Base-by-base conservation (phyloP, 2,329 filamentous ascomycete genomes). In the Lachnellula cervina region DNA sequence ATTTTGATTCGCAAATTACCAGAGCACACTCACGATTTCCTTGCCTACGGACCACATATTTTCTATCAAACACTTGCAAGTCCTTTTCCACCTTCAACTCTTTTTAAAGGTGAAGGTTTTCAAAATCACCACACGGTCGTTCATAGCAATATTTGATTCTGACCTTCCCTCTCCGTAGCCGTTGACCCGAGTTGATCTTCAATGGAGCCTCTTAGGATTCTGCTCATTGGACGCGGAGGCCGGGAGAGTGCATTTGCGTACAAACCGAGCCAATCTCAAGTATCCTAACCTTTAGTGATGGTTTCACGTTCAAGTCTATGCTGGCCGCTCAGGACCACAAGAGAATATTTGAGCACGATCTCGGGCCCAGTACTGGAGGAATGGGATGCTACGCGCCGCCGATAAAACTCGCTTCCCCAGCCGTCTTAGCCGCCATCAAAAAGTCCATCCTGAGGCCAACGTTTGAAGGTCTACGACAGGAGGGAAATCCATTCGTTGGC, bases 301-400 rank as follows among this genome's bases (percentile, higher is more conserved):
- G 94, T 51, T 87, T 88, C 69, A 87, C 86, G 1, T 88, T 96
- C 70, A 82, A 83, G 68, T 90, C 88, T 8, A 78, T 97, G 9
- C 93, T 92, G 5, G 87, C 94, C 0, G 93, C 93, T 2, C 94
- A 99, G 72, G 94, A 97, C 71, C 94, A 99, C 78, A 97, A 99
- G 80, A 84, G 91, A 59, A 91, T 96, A 62, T 89, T 88, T 51
- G 94, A 99, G 67, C 89, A 89, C 52, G 93, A 97, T 70, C 80
- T 83, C 49, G 94, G 94, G 1, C 89, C 92, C 38, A 97, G 97
- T 74, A 97, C 94, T 2, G 94, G 93, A 57, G 94, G 94, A 42
- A 97, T 97, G 94, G 94, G 94, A 50, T 96, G 91, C 70, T 97
- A 97, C 72, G 91, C 92, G 14, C 89, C 89, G n/a, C 89, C 89